Evolutionary conservation across 225 moss, liverwort and hornwort species (phyloP), one percentile per base, ranked within the genome.

Genomic region (Neckera pumila): DNA sequence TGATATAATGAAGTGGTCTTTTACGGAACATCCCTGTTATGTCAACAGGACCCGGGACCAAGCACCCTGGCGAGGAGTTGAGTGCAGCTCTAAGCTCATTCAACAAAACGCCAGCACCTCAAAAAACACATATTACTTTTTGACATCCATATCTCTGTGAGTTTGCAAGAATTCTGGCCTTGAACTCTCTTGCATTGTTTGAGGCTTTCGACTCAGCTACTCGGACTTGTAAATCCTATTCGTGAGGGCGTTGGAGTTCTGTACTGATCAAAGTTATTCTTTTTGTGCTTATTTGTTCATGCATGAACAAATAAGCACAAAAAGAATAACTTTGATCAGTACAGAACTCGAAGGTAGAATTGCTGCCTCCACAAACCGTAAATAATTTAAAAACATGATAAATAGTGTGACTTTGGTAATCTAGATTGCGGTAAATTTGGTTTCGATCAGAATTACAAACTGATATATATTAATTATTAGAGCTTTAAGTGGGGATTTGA

Each of bases 41-140:
- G 9, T 10, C 14, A 59, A 25, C 26, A 5, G 12, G 12, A 51
- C 51, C 15, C 51, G 51, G 15, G 51, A 12, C 51, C 51, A 0
- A 10, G 4, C 7, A 14, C 8, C 43, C 13, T 71, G 71, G 71
- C 2, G 0, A 27, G 72, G 43, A 43, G 5, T 72, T 27, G 0
- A 0, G 2, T 72, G 72, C 10, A 1, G 3, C 5, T 0, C 9
- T 10, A 43, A 16, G 72, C 2, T 0, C 3, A 3, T 71, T 15
- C 71, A 27, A 7, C 72, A 9, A 15, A 45, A 43, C 17, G 6
- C 28, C 72, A 72, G 45, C 72, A 43, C 45, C 45, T 73, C 0
- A 13, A 3, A 9, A 13, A 16, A 1, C 71, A 43, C 0, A 42
- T 43, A 28, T 43, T 17, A 43, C 72, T 10, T 10, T 9, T 17